Conservation (phyloP, 805 yeast species). For the Candida qinlingensis region DNA sequence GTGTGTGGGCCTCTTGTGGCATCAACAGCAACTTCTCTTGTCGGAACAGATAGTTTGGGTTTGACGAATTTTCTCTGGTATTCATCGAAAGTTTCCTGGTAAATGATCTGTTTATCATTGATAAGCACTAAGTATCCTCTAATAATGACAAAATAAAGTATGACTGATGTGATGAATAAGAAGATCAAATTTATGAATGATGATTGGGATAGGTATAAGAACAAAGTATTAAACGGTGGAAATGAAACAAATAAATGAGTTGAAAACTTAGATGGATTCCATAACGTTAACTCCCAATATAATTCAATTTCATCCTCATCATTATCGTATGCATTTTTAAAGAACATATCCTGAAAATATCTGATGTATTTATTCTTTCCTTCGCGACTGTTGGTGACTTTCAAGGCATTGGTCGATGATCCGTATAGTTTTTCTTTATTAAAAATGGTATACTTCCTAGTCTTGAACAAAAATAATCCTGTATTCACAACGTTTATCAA, state of each 20-base stretch:
- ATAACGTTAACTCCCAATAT: slow-evolving; percentile 53
- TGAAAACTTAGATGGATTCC: slow-evolving; percentile 63
- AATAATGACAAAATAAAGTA: slow-evolving; percentile 36
- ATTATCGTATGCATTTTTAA: slow-evolving; percentile 1
- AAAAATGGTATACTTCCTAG: slow-evolving; percentile 22
- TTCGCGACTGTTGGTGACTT: slow-evolving; percentile 11
- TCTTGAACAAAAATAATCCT: slow-evolving; percentile 16
- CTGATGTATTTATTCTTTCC: not conserved
- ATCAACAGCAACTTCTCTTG: slow-evolving; percentile 58
- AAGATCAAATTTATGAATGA: slow-evolving; percentile 33
- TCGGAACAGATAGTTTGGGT: slow-evolving; percentile 46
- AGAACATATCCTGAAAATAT: not conserved
- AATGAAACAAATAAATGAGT: slow-evolving; percentile 46
- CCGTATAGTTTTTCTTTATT: slow-evolving; percentile 17
- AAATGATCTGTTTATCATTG: slow-evolving; percentile 55
- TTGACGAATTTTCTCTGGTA: slow-evolving; percentile 56
- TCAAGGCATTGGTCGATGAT: slow-evolving; percentile 15
- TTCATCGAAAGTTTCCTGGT: slow-evolving; percentile 57
- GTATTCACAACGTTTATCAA: slow-evolving; percentile 19
- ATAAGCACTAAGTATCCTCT: slow-evolving; percentile 41
- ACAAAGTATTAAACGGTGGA: slow-evolving; percentile 50
- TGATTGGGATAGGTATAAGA: slow-evolving; percentile 35
- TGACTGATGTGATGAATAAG: slow-evolving; percentile 31
- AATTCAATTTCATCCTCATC: slow-evolving; percentile 20
- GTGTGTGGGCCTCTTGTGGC: slow-evolving; percentile 38